Evolutionary conservation across 2,329 filamentous ascomycete genomes (phyloP), one percentile per base, ranked within the genome.

Genomic region (Septoria petroselini): DNA sequence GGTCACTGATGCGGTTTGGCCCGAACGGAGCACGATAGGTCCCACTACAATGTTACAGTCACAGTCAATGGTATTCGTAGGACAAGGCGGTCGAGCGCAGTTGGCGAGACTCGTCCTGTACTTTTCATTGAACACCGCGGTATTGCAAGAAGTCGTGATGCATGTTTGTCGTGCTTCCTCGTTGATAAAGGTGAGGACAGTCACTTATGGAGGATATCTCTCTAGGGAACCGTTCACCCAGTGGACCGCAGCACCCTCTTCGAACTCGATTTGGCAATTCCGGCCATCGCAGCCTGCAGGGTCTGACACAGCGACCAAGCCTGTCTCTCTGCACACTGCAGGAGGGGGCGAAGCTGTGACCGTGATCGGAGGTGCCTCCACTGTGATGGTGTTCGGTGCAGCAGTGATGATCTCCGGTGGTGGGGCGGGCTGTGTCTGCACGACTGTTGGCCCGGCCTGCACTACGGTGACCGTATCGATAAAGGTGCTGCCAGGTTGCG

Each of bases 11-110:
- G 60, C 61, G 0, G 51, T 52, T 3, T 19, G 21, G 9, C 52
- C 53, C 38, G 45, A 33, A 1, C 55, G 50, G 2, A 62, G 40
- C 4, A 25, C 37, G 3, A 62, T 45, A 25, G 55, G 55, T 0
- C 58, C 58, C 18, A 61, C 46, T 1, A 61, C 54, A 8, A 62
- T 54, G 12, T 53, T 53, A 45, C 60, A 62, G 8, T 61, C 41
- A 25, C 53, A 53, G 27, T 62, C 50, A 6, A 62, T n/a, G 1
- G 49, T 49, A 15, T 62, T 61, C 17, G 50, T 50, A 1, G 60
- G 58, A 29, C 60, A 62, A 2, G 60, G 60, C 1, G 55, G 55
- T 1, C 37, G 27, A 5, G 45, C 19, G 30, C 58, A 61, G 31
- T 37, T 29, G 8, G 43, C 35, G 0, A 29, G 35, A 25, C 52